Evolutionary conservation across 106 monocot genomes (phyloP), one percentile per base, ranked within the genome.

Genomic region (Allium sativum): DNA sequence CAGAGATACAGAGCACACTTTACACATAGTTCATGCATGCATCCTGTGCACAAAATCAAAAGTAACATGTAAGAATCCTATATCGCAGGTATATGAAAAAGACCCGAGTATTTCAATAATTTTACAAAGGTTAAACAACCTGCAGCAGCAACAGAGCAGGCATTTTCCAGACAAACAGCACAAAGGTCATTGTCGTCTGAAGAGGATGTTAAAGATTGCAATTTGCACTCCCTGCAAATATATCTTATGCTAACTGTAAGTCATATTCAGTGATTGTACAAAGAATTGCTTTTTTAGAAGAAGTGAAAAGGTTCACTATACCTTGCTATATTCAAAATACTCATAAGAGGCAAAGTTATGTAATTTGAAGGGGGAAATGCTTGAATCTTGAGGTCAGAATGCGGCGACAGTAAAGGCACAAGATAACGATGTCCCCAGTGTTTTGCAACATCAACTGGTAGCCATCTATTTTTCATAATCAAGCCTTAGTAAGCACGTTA

Each of bases 241-340:
- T 7, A 65, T 48, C 22, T 42, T 18, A 42, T 60, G 16, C 5
- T 31, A 31, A 31, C 31, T 31, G 31, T 31, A 31, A 1, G 31
- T 31, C 31, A 31, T 31, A 3, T 31, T 31, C 31, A 31, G 31
- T 31, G 31, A 31, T 5, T 31, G 31, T 31, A 31, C 5, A 31
- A 31, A 31, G 31, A 22, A 57, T 22, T 22, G 9, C 10, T 57
- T 15, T 4, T 57, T 13, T 18, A 10, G 6, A 3, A 40, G 20
- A 21, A 55, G 18, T 18, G 13, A 40, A 10, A 11, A 10, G n/a
- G 19, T 16, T 16, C 13, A 8, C 5, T 42, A 21, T 89, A 89
- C 93, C 93, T 94, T 68, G 94, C 94, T 66, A 94, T 84, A 50
- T 73, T 75, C 21, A 94, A 66, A 65, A 86, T 64, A 64, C 94